phyloP scores from a whole-genome alignment of 306 rosid species.

The Prunus campanulata region DNA sequence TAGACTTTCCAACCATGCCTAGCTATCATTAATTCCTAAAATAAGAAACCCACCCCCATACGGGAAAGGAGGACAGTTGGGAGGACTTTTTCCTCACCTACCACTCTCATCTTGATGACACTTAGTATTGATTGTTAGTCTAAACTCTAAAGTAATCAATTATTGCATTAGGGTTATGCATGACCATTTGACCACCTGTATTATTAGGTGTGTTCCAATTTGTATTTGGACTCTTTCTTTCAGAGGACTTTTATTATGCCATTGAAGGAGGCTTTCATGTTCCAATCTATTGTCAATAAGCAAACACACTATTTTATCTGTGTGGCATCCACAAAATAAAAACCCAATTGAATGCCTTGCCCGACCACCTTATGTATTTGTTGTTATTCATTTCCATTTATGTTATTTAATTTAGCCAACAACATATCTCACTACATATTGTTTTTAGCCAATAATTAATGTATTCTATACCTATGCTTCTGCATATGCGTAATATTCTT shows the following conservation, averaged over 20 bases:
- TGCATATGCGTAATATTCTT: no score
- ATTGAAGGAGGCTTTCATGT: not conserved
- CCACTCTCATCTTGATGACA: not conserved
- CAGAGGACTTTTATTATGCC: not conserved
- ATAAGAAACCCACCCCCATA: not conserved
- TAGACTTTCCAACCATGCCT: not conserved
- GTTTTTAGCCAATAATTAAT: conserved; percentile 7
- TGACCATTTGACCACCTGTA: conserved; percentile 2
- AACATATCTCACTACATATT: not conserved
- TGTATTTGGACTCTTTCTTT: not conserved
- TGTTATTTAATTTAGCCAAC: not conserved
- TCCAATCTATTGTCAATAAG: no score
- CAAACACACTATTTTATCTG: no score
- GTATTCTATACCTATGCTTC: not conserved
- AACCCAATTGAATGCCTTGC: not conserved
- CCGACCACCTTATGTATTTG: not conserved
- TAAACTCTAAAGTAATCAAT: not conserved
- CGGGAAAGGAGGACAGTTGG: not conserved
- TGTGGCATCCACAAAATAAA: not conserved
- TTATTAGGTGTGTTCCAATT: conserved; percentile 4
- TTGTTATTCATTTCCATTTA: not conserved
- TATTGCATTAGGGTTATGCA: not conserved
- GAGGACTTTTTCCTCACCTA: no score
- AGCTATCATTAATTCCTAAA: not conserved
- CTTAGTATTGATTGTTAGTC: not conserved